phyloP scores from a whole-genome alignment of 2,329 filamentous ascomycete genomes.

The Fusarium burgessii region DNA sequence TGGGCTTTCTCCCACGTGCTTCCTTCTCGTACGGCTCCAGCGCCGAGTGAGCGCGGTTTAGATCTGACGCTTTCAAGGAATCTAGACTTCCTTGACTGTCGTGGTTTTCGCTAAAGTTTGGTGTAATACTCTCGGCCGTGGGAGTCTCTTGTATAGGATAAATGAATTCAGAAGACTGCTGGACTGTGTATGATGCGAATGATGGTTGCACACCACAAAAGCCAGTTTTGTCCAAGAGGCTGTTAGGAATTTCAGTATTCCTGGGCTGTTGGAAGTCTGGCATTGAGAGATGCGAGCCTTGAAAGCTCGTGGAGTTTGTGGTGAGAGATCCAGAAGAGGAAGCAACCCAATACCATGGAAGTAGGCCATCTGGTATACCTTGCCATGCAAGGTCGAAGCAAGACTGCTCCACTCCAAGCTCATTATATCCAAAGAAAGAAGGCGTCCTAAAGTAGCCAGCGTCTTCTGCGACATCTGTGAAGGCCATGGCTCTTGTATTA shows the following conservation, averaged over 20 bases:
- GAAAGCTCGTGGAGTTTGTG: not conserved
- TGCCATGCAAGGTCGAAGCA: not conserved
- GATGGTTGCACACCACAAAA: not conserved
- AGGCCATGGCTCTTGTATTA: not conserved
- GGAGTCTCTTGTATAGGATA: not conserved
- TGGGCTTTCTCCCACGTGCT: not conserved
- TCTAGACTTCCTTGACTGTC: not conserved
- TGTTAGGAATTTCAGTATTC: not conserved
- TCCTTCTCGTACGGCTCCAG: not conserved
- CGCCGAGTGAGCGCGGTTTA: not conserved
- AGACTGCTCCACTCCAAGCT: not conserved
- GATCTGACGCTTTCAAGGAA: not conserved
- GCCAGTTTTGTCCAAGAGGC: not conserved
- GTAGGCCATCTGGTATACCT: not conserved
- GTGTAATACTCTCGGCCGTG: not conserved
- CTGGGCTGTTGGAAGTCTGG: not conserved
- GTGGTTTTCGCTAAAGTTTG: not conserved
- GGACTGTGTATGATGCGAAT: not conserved
- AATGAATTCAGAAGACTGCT: not conserved
- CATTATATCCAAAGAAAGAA: not conserved
- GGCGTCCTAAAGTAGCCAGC: not conserved
- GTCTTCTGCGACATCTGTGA: not conserved
- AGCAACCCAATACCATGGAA: not conserved
- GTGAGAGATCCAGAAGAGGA: not conserved
- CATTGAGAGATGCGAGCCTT: not conserved